These are phyloP conservation scores for Colletotrichum limetticola DNA, from an alignment of 2,329 filamentous ascomycete species.

Conservation along the genomic window DNA sequence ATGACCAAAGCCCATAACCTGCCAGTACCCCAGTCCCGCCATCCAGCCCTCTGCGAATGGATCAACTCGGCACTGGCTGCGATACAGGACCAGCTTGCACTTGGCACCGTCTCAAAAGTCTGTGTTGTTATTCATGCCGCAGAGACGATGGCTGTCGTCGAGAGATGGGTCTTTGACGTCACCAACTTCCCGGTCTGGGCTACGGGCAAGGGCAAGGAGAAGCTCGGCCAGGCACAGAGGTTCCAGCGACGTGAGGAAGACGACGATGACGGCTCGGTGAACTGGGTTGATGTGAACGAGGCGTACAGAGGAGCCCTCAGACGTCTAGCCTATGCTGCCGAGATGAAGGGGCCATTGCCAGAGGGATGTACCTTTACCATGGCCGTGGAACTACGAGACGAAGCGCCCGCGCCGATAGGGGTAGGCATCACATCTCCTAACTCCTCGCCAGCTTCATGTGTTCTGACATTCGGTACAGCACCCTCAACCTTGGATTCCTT, in stretches of 20 bases:
- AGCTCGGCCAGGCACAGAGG: conserved; percentile 40
- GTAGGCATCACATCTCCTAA: conserved; percentile 51
- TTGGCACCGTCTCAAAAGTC: conserved; percentile 58
- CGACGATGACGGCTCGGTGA: conserved; percentile 47
- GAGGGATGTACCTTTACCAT: conserved; percentile 78
- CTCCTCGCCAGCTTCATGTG: background rate
- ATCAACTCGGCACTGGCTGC: conserved; percentile 83
- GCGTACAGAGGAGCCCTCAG: conserved; percentile 76
- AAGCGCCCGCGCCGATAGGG: conserved; percentile 66
- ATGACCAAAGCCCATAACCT: conserved; percentile 85
- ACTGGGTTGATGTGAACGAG: conserved; percentile 74
- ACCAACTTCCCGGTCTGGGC: conserved; percentile 59
- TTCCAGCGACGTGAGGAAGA: conserved; percentile 37
- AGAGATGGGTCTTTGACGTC: conserved; percentile 72
- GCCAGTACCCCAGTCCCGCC: conserved; percentile 84
- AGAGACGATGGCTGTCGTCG: conserved; percentile 55
- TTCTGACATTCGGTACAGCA: conserved; percentile 50
- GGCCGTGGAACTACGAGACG: conserved; percentile 77
- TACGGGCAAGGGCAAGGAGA: conserved; percentile 30
- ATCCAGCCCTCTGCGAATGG: conserved; percentile 88
- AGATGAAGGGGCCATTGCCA: conserved; percentile 68
- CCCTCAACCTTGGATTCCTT: conserved; percentile 71
- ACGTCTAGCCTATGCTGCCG: conserved; percentile 69
- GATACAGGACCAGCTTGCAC: conserved; percentile 75
- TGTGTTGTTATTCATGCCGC: conserved; percentile 59